A percentile compares a stretch with the other conserved stretches of the same genome.
Conservation (phyloP, 495 filamentous ascomycete species). For the Xylaria longipes region DNA sequence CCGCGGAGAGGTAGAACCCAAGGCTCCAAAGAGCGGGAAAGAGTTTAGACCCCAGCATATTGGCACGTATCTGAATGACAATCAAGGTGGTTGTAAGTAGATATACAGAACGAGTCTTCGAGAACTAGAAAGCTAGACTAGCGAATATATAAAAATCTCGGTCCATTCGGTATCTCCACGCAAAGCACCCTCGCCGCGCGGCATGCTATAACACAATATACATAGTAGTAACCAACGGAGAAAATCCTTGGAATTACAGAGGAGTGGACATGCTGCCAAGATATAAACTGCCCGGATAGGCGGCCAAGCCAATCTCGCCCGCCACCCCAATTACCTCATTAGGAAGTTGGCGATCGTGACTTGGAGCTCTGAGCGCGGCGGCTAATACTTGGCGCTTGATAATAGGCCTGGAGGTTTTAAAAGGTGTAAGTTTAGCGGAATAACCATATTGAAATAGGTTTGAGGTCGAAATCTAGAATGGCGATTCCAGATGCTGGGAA, state of each 20-base stretch:
- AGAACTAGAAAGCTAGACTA: neutral
- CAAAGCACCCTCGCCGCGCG: constrained; percentile 5
- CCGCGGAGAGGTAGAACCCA: constrained; percentile 22
- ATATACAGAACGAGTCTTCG: neutral
- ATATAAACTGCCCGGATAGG: constrained; percentile 13
- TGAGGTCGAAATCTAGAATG: neutral
- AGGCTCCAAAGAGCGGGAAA: constrained; percentile 33
- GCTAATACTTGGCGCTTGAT: constrained; percentile 21
- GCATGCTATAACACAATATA: neutral
- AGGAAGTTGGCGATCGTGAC: constrained; percentile 12
- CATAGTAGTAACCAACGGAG: neutral
- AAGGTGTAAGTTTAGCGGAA: neutral
- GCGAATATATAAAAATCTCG: constrained; percentile 3
- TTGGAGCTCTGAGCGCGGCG: constrained; percentile 15
- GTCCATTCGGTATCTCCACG: constrained; percentile 8
- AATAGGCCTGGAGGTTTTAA: neutral
- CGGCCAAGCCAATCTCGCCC: constrained; percentile 10
- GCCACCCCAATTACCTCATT: constrained; percentile 10
- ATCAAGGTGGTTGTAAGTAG: neutral
- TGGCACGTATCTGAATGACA: constrained; percentile 5
- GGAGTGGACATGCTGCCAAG: constrained; percentile 5
- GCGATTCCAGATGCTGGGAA: neutral
- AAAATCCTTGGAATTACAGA: neutral
- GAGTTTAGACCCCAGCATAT: constrained; percentile 31
- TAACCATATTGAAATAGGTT: neutral